Evolutionary conservation across 2,329 filamentous ascomycete species (phyloP), one percentile per base, ranked within the genome.

Genomic region (Neofusicoccum sp.): DNA sequence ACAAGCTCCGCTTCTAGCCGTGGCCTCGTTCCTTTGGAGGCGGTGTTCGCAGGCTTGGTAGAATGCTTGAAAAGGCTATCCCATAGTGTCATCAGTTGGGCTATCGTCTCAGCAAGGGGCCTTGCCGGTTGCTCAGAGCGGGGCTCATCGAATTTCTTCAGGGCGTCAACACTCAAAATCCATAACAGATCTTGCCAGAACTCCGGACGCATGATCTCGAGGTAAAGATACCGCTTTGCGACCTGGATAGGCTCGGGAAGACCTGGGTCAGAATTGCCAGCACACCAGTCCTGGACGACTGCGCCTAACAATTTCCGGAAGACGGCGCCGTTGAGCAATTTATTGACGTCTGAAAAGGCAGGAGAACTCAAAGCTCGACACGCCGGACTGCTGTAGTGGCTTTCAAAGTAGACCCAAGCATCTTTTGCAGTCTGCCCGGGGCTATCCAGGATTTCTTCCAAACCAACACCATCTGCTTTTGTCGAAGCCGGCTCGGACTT

Each of bases 391-490:
- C 65, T 65, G 48, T 69, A 76, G n/a, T 60, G 66, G 12, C 61
- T 28, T 14, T 68, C 54, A 62, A 75, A 73, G 4, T 63, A 16
- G 1, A 31, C 16, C 73, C 73, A 76, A 5, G 72, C 71, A 36
- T 59, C n/a, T 3, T 64, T 57, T n/a, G 24, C 26, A 9, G 58
- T 31, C 14, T 38, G 34, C 4, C 8, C 36, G 7, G 11, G 24
- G 16, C 33, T 20, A 8, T 6, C 44, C 4, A 60, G 58, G 11
- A 60, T 53, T 7, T 12, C 20, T 6, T 47, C 47, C 7, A 60
- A 28, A 14, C 38, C 47, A 14, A 28, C 11, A 16, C 31, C 58
- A 24, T 20, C 31, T 16, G 40, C 33, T n/a, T 33, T n/a, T 24
- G n/a, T 16, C 33, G 14, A 26, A 33, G 51, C 6, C 12, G 33